These are phyloP conservation scores for Kuraishia hungarica DNA, from an alignment of 805 yeast genomes.

Conservation along the genomic window DNA sequence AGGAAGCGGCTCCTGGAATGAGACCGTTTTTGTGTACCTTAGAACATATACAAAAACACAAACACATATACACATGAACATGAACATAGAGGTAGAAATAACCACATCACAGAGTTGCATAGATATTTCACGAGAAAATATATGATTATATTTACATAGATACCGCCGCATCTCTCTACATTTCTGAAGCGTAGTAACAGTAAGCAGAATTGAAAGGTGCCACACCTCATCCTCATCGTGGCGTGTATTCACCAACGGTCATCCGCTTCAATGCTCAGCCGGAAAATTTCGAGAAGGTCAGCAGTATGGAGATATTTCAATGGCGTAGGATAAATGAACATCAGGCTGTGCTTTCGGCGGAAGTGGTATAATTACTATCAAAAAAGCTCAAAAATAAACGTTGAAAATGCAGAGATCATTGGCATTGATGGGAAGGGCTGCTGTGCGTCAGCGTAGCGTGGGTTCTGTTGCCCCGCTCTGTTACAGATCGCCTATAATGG, in stretches of 20 bases:
- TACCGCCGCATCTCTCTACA: too few species aligned
- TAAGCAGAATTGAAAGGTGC: not conserved
- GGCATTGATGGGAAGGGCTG: conserved; percentile 12
- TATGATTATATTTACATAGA: not conserved
- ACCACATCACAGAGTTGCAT: not conserved
- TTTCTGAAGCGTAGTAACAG: too few species aligned
- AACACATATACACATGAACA: not conserved
- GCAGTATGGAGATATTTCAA: not conserved
- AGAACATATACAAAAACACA: not conserved
- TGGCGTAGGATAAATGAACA: too few species aligned
- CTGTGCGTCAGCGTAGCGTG: conserved; percentile 6
- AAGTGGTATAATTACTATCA: not conserved
- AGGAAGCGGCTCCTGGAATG: too few species aligned
- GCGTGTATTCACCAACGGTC: not conserved
- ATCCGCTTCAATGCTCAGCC: not conserved
- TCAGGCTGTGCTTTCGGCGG: not conserved
- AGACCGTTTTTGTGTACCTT: too few species aligned
- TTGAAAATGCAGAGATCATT: conserved; percentile 18
- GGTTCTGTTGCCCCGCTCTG: not conserved
- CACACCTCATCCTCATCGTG: not conserved
- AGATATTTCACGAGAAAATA: not conserved
- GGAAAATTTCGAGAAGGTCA: not conserved
- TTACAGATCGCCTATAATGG: not conserved
- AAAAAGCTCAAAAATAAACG: not conserved
- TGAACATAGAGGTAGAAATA: not conserved